These are phyloP conservation scores for Pinus tabuliformis DNA, from an alignment of 75 land plant genomes.

Conservation along the genomic window DNA sequence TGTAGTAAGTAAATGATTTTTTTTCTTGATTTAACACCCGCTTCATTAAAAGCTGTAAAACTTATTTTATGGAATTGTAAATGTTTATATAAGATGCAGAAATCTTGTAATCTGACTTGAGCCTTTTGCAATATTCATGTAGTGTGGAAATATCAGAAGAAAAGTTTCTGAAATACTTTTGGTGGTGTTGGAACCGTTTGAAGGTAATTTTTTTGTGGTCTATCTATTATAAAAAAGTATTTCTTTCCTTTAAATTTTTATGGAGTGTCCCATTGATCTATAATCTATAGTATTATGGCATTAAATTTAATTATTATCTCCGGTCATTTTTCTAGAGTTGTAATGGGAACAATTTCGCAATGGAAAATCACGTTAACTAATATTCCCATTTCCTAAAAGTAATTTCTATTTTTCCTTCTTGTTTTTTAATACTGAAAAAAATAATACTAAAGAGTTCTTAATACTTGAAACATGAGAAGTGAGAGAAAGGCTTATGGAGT, in stretches of 20 bases:
- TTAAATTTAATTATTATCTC: not conserved
- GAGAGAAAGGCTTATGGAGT: no score
- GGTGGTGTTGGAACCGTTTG: conserved; percentile 94
- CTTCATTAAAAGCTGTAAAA: not conserved
- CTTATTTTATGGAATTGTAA: not conserved
- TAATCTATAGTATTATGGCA: not conserved
- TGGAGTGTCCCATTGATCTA: not conserved
- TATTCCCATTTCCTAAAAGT: not conserved
- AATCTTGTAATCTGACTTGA: not conserved
- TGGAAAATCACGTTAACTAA: not conserved
- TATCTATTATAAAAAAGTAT: not conserved
- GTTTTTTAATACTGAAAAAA: not conserved
- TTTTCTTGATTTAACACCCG: not conserved
- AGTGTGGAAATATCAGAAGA: conserved; percentile 84
- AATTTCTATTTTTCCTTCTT: not conserved
- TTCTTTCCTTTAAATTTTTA: not conserved
- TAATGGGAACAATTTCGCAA: not conserved
- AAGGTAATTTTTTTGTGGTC: conserved; percentile 42
- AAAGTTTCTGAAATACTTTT: conserved; percentile 74
- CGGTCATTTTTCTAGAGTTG: not conserved
- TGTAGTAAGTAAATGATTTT: not conserved
- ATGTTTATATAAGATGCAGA: not conserved
- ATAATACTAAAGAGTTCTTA: not conserved
- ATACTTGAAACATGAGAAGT: no score
- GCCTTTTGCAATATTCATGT: conserved; percentile 8